Evolutionary conservation across 2,329 filamentous ascomycete species (phyloP).

Genomic region (Rugonectria rugulosa): DNA sequence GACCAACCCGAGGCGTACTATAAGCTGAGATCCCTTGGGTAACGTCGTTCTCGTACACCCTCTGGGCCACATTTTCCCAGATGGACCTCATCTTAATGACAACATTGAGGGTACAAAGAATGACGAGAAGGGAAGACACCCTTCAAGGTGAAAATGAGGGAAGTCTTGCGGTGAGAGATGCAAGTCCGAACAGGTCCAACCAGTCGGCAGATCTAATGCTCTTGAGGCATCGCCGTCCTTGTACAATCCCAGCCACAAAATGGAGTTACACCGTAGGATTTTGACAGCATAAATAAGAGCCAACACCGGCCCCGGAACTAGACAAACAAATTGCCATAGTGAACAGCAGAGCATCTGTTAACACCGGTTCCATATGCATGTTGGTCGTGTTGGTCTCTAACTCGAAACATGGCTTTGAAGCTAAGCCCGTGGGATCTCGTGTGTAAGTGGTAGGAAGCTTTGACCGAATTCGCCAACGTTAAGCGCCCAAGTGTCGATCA

Average conservation of each 20-base stretch:
- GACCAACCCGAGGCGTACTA: not conserved
- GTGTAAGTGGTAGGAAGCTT: not conserved
- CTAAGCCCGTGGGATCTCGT: not conserved
- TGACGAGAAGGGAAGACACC: not conserved
- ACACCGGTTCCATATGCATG: conserved; percentile 23
- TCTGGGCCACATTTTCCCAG: conserved; percentile 7
- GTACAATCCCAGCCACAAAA: not conserved
- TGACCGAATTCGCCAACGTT: not conserved
- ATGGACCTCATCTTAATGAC: conserved; percentile 7
- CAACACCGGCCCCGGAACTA: conserved; percentile 8
- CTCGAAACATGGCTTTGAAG: conserved; percentile 28
- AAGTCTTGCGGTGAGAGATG: too few species aligned
- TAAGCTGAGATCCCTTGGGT: not conserved
- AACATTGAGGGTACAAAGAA: not conserved
- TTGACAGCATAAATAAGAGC: conserved; percentile 7
- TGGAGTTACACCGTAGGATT: not conserved
- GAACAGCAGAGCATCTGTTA: conserved; percentile 27
- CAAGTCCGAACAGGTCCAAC: too few species aligned
- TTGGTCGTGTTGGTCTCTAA: conserved; percentile 20
- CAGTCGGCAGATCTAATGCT: too few species aligned
- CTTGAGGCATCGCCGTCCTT: too few species aligned
- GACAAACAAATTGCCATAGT: conserved; percentile 18
- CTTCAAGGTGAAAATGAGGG: not conserved
- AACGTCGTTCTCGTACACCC: conserved; percentile 7
- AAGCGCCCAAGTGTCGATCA: not conserved